phyloP scores from a whole-genome alignment of 257 asterid species.

The Nicotiana sylvestris region DNA sequence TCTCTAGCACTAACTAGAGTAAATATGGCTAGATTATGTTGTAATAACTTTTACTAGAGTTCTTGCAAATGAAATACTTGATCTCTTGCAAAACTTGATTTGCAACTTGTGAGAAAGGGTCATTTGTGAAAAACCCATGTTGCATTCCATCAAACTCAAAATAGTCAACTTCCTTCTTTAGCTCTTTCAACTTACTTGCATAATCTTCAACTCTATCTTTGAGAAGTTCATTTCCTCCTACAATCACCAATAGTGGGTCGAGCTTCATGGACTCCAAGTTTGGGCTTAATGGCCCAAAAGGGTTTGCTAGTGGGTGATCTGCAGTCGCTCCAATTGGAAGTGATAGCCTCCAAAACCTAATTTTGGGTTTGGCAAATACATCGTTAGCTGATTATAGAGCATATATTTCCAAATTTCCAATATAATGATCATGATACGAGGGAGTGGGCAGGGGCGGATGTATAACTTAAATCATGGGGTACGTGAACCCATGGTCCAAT shows the following conservation, averaged over 20 bases:
- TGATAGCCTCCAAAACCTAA: constrained; percentile 74
- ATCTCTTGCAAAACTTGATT: constrained; percentile 33
- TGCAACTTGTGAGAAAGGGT: constrained; percentile 43
- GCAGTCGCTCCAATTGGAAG: constrained; percentile 45
- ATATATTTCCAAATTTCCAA: not conserved
- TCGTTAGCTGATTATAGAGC: not conserved
- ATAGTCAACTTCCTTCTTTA: constrained; percentile 36
- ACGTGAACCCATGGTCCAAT: too few species aligned
- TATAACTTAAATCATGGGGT: too few species aligned
- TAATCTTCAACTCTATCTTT: constrained; percentile 56
- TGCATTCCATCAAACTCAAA: constrained; percentile 39
- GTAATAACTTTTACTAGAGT: constrained; percentile 11
- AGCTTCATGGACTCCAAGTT: constrained; percentile 31
- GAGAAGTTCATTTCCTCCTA: constrained; percentile 51
- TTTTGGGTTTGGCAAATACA: not conserved
- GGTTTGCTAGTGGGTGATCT: constrained; percentile 63
- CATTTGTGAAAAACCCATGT: constrained; percentile 56
- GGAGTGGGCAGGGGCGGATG: not conserved
- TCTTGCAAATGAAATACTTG: constrained; percentile 26
- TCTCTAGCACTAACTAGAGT: not conserved
- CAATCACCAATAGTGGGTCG: constrained; percentile 57
- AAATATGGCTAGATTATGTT: not conserved
- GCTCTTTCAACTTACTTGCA: constrained; percentile 34
- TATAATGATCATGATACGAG: not conserved
- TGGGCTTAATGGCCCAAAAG: constrained; percentile 64